A percentile compares a stretch with the other conserved stretches of the same genome.
Conservation (phyloP, 345 rosid genomes). For the Barbarea vulgaris region DNA sequence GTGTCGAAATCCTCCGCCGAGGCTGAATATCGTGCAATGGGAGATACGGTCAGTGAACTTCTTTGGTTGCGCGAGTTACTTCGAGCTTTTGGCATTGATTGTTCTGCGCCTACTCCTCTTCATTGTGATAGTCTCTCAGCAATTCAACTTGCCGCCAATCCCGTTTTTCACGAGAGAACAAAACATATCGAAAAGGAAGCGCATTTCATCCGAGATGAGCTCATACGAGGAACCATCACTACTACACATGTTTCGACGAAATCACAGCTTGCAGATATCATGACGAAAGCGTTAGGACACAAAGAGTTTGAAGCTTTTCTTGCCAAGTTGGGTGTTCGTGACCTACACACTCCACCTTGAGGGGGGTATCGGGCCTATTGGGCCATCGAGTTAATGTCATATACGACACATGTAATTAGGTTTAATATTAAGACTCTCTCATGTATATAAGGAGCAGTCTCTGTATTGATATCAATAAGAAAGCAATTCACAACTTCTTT, state of each 20-base stretch:
- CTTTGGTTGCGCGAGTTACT: not conserved
- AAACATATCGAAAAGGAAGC: not conserved
- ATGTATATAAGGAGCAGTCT: too few relatives aligned
- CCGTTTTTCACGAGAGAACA: not conserved
- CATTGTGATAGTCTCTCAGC: not conserved
- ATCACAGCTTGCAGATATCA: not conserved
- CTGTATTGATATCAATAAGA: too few relatives aligned
- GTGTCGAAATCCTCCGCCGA: not conserved
- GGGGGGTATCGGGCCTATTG: not conserved
- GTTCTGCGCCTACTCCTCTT: rapidly evolving
- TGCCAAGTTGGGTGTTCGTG: not conserved
- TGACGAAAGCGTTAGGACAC: not conserved
- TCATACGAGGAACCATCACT: not conserved
- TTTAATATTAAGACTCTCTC: too few relatives aligned
- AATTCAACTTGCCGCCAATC: not conserved
- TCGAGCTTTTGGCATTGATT: not conserved
- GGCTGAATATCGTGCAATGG: not conserved
- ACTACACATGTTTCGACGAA: not conserved
- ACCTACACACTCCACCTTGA: not conserved
- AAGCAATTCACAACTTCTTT: too few relatives aligned
- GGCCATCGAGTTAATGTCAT: too few relatives aligned
- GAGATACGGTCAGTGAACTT: not conserved
- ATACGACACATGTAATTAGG: too few relatives aligned
- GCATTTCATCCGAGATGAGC: not conserved
- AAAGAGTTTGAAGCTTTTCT: not conserved